Percentiles rank a stretch among this genome's conserved stretches.
phyloP scores from a whole-genome alignment of 495 filamentous ascomycete genomes.

The Penicillium steckii region DNA sequence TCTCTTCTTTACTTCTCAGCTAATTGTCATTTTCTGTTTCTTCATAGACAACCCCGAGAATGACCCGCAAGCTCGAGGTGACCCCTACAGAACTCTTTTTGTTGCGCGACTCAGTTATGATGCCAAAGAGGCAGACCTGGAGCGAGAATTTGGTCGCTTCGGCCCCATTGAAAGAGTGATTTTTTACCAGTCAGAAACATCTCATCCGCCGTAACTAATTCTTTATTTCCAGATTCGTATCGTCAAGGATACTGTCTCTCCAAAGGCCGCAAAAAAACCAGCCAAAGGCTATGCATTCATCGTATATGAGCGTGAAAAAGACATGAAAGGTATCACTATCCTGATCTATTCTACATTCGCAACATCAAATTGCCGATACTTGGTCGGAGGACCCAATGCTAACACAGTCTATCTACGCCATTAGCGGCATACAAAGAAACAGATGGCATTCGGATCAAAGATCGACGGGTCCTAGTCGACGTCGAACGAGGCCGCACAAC shows the following conservation, averaged over 20 bases:
- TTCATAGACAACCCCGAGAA: conserved; percentile 63
- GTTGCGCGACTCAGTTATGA: conserved; percentile 88
- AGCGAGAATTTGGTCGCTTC: conserved; percentile 91
- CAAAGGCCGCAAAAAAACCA: conserved; percentile 77
- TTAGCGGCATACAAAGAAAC: conserved; percentile 79
- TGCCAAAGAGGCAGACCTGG: conserved; percentile 82
- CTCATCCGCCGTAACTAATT: conserved; percentile 6
- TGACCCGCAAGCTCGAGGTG: conserved; percentile 82
- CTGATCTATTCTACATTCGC: conserved; percentile 6
- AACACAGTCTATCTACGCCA: conserved; percentile 26
- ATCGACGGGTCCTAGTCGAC: conserved; percentile 88
- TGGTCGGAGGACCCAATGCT: conserved; percentile 32
- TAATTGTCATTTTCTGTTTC: conserved; percentile 5
- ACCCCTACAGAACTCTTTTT: conserved; percentile 94
- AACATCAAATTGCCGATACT: background rate
- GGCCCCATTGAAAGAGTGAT: conserved; percentile 89
- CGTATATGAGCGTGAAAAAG: conserved; percentile 94
- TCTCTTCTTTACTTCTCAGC: background rate
- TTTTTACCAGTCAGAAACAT: background rate
- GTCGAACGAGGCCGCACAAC: conserved; percentile 95
- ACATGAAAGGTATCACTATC: conserved; percentile 90
- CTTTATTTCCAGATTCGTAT: conserved; percentile 73
- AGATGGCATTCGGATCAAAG: conserved; percentile 91
- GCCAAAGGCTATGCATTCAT: conserved; percentile 95
- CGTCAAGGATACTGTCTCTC: conserved; percentile 63